Percentiles rank a stretch among this genome's conserved stretches.
Evolutionary conservation across 208 protist species (phyloP).

Genomic region (Crithidia sp.): DNA sequence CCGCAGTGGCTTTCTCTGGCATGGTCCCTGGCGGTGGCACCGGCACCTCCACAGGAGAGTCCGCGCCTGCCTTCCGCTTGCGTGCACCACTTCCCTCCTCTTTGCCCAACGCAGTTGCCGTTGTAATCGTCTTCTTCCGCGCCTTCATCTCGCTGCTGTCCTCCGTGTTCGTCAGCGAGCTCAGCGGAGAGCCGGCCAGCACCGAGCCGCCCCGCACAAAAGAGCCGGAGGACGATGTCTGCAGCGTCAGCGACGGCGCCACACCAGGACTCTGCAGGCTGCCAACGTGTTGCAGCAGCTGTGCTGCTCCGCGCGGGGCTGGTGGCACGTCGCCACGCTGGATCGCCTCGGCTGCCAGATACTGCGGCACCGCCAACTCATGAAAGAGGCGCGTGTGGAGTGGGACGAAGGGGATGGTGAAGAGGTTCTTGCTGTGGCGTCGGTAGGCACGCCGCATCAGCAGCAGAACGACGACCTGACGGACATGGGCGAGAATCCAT

Average conservation of each 20-base stretch:
- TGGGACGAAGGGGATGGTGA: slow-evolving; percentile 53
- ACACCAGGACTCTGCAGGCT: neutral
- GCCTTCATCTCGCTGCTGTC: neutral
- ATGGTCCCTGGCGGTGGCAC: neutral
- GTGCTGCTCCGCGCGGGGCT: neutral
- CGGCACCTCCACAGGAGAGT: slow-evolving; percentile 1
- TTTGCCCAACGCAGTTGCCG: neutral
- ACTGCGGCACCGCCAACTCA: slow-evolving; percentile 47
- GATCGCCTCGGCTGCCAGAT: slow-evolving; percentile 37
- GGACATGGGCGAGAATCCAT: slow-evolving; percentile 28
- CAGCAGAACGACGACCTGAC: slow-evolving; percentile 30
- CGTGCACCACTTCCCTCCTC: neutral
- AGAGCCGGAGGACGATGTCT: neutral
- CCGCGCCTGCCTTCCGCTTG: neutral
- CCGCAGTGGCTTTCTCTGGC: no score
- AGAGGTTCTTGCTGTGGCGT: slow-evolving; percentile 33
- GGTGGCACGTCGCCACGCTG: slow-evolving; percentile 22
- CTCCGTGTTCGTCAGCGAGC: neutral
- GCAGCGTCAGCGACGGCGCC: neutral
- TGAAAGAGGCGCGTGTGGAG: slow-evolving; percentile 54
- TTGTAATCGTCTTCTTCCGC: neutral
- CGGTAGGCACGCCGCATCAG: slow-evolving; percentile 27
- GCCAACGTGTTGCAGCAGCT: neutral
- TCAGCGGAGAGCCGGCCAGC: slow-evolving; percentile 4
- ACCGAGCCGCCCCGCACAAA: neutral